Percentiles rank a stretch among this genome's conserved stretches.
Conservation (phyloP, 1,139 yeast species). For the Geotrichum citri-aurantii region DNA sequence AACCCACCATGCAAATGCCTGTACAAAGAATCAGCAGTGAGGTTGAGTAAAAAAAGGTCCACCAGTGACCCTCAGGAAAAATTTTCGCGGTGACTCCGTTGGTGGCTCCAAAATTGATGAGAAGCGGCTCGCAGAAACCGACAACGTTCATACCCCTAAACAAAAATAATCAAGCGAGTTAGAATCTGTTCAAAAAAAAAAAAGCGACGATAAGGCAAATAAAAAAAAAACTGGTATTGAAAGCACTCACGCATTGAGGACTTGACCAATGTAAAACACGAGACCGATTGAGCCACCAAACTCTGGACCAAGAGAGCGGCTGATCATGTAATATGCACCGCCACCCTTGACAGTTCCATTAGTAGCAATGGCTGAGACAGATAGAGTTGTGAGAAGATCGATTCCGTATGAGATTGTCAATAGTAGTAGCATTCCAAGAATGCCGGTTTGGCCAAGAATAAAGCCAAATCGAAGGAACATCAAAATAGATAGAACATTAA, state of each 20-base stretch:
- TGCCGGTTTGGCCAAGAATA: conserved; percentile 73
- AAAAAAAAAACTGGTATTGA: conserved; percentile 16
- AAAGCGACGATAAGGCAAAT: conserved; percentile 19
- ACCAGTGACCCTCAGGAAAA: conserved; percentile 55
- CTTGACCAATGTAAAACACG: conserved; percentile 72
- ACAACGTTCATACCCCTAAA: conserved; percentile 61
- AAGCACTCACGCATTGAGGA: conserved; percentile 49
- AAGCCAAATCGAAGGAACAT: conserved; percentile 78
- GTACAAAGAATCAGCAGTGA: conserved; percentile 65
- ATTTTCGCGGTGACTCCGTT: conserved; percentile 52
- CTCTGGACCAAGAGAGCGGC: conserved; percentile 73
- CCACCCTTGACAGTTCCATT: conserved; percentile 83
- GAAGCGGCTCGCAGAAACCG: conserved; percentile 69
- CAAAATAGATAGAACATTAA: conserved; percentile 69
- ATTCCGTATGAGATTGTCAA: conserved; percentile 56
- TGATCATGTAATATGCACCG: conserved; percentile 79
- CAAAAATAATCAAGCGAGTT: not conserved
- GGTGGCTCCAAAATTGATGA: conserved; percentile 54
- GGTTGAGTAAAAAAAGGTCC: conserved; percentile 59
- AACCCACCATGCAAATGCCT: conserved; percentile 73
- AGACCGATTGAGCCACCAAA: conserved; percentile 83
- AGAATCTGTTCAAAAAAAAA: conserved; percentile 15
- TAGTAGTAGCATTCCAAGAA: conserved; percentile 47
- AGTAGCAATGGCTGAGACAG: conserved; percentile 74
- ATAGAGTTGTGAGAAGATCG: conserved; percentile 61